Evolutionary conservation across 108 stramenopile genomes (phyloP), one percentile per base, ranked within the genome.

Genomic region (Stephanodiscus triporus): DNA sequence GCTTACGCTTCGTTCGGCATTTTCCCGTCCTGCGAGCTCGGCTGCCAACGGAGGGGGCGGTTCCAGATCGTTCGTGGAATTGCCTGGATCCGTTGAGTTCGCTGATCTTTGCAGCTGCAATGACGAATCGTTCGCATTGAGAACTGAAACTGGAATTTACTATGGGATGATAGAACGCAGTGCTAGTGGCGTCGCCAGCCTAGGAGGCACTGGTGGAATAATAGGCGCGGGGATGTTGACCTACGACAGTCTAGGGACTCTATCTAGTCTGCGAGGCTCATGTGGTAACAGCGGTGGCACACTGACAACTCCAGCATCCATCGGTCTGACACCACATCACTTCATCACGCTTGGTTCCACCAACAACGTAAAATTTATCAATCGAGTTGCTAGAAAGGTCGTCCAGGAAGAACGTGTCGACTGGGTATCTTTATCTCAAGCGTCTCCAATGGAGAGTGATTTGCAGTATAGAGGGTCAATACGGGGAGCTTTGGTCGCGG

Each of bases 401-500:
- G 87, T 95, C 60, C 93, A 92, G 67, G 85, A 86, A 63, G 93
- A 95, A 73, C 82, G 84, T n/a, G 87, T 95, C 1, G 90, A 95
- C 67, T 88, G 84, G 86, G 66, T 75, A 19, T 80, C 86, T 6
- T 42, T 84, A 56, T 65, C 87, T 23, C 62, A 78, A 48, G 64
- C 85, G 17, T 45, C 82, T n/a, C 63, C 83, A 9, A 61, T 27
- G 4, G 76, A 58, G 53, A 56, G 6, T 51, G 71, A 60, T 56
- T 58, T 45, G 9, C 49, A 19, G 23, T 61, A 63, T 45, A 30
- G 76, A 36, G 64, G 58, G 36, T 59, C 53, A 32, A 23, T 29
- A 23, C 19, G 81, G 23, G 86, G 81, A 50, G 77, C 45, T 32
- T 45, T 57, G 30, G 62, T 88, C 64, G 87, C 75, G 47, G 76